Base-by-base conservation (phyloP, 2,329 filamentous ascomycete species). In the Aspergillus bombycis region DNA sequence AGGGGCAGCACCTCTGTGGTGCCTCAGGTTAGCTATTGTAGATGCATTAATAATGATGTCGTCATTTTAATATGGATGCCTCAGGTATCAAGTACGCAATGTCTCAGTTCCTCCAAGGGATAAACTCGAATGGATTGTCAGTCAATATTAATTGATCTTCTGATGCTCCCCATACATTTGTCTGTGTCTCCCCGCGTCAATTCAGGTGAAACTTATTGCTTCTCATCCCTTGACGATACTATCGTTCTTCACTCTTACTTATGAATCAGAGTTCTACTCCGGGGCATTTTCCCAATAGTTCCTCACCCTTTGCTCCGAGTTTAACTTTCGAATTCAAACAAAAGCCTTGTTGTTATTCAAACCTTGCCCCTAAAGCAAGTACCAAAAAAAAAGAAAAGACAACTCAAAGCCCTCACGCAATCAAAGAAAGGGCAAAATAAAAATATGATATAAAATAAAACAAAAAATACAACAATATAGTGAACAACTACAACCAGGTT, bases 21-120 rank as follows among this genome's bases (percentile, higher is more conserved):
- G 48, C 48, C 48, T 52, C 48, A 52, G 28, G 48, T 19, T 19
- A 28, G 19, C 19, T n/a, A n/a, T 9, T 4, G n/a, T 10, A 19
- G 16, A 52, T n/a, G 30, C 26, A 48, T 48, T 58, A 30, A 58
- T 48, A 50, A 58, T 38, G 23, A 58, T 58, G 43, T 52, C 48
- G 48, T 52, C 48, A 52, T 52, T 52, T 34, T 8, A 32, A n/a
- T 9, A 30, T 52, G 16, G 3, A 5, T 52, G 48, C 48, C 48
- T 32, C 48, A 52, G 48, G 48, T 52, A 52, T 32, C 28, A 4
- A 52, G 16, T 2, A 19, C 8, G 28, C 19, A 9, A 52, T 52
- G 48, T 52, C 48, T 32, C 48, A 52, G 19, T 32, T 32, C 32
- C 28, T 3, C 8, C 34, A 21, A 28, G 48, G 28, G 8, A 19